A percentile compares a stretch with the other conserved stretches of the same genome.
These are phyloP conservation scores for Rhodotorula kratochvilovae DNA, from an alignment of 768 basidiomycete genomes.

Conservation along the genomic window DNA sequence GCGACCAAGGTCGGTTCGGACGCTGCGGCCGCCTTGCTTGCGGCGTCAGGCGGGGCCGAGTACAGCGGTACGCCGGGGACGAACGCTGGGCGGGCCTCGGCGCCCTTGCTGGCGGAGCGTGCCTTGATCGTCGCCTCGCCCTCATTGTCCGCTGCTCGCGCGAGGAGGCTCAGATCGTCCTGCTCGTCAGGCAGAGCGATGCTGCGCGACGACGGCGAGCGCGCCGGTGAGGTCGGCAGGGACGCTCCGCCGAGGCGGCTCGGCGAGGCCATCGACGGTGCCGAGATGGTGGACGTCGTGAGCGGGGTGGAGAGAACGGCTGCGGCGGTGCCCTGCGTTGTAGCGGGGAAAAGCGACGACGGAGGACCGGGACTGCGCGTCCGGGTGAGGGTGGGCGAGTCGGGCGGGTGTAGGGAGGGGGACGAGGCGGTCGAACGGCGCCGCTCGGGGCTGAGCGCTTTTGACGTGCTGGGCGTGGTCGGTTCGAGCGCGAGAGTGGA, in stretches of 20 bases:
- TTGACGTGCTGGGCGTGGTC: neutral
- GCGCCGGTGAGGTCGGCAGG: neutral
- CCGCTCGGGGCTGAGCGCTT: neutral
- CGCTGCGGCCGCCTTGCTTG: too few relatives aligned
- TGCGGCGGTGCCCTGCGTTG: neutral
- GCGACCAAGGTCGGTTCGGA: slow-evolving; percentile 23
- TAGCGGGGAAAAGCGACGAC: neutral
- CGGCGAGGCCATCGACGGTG: slow-evolving; percentile 2
- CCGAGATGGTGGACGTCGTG: slow-evolving; percentile 16
- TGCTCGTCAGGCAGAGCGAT: neutral
- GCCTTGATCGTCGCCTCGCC: neutral
- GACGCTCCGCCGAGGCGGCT: neutral
- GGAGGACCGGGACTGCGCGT: slow-evolving; percentile 8
- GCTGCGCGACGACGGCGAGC: neutral
- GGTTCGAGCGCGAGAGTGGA: neutral
- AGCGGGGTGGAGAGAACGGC: slow-evolving; percentile 16
- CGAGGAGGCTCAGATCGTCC: neutral
- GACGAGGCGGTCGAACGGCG: neutral
- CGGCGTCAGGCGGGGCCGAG: neutral
- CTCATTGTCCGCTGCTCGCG: neutral
- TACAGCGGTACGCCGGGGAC: slow-evolving; percentile 32
- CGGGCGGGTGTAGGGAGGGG: neutral
- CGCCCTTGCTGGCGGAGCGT: neutral
- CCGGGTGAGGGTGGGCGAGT: slow-evolving; percentile 12
- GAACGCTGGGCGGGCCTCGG: neutral